Base-by-base conservation (phyloP, 1,284 basidiomycete genomes). In the Ganoderma resinaceum region DNA sequence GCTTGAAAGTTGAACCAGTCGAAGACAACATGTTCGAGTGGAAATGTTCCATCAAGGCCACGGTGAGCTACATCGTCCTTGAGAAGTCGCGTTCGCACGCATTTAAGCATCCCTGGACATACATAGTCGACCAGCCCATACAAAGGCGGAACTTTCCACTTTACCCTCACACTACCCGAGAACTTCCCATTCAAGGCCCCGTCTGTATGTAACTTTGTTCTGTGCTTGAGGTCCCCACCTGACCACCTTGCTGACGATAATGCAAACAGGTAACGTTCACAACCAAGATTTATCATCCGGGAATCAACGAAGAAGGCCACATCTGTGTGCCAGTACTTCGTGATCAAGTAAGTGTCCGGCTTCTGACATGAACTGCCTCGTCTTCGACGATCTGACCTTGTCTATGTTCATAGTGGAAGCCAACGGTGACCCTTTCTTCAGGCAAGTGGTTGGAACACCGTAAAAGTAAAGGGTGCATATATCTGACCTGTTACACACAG, bases 161-260 rank as follows among this genome's bases (percentile, higher is more conserved):
- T 96, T 79, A 89, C 83, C 55, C 80, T 96, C 33, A 83, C 85
- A 35, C 87, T 96, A 60, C 91, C 93, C 1, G 78, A 86, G 26
- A 92, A 91, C 78, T 97, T 92, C 76, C 96, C 96, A 0, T 98
- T 97, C 90, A 96, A 97, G 80, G 89, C 94, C 2, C 95, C 95
- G 49, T 85, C 85, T 61, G 95, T 95, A 79, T 73, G 88, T 76
- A 12, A 2, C 35, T 14, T 20, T 37, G 20, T 12, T 9, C n/a
- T 11, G 26, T 9, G 46, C 20, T 26, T 14, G 23, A 23, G 12
- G 46, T 23, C 46, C 11, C 3, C 23, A 23, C 23, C 46, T 55
- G 18, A 37, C 33, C 31, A 2, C 33, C 20, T 12, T 33, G 1
- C 33, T 12, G 37, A 11, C 16, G 18, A 37, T 37, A 2, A 16